These are phyloP conservation scores for Vitis hybrid DNA, from an alignment of 177 flowering plant species.

Conservation along the genomic window DNA sequence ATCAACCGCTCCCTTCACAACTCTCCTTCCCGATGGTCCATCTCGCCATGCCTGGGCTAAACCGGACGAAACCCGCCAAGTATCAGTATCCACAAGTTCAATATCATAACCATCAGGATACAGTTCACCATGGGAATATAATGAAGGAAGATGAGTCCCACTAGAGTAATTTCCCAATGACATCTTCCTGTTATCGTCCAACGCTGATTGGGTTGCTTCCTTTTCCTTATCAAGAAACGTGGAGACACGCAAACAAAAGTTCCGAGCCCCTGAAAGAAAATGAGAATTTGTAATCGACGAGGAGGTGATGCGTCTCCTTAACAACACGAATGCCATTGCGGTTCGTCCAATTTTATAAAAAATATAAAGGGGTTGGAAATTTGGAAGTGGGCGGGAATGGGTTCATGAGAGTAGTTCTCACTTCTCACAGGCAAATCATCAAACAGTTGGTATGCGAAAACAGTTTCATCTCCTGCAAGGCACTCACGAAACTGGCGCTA, in stretches of 20 bases:
- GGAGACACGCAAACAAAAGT: slow-evolving; percentile 24
- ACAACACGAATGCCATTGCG: slow-evolving; percentile 16
- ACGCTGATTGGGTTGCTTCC: background rate
- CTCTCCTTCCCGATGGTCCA: slow-evolving; percentile 1
- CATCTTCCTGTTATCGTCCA: background rate
- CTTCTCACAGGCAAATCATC: slow-evolving; percentile 19
- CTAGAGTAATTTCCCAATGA: slow-evolving; percentile 5
- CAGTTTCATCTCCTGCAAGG: background rate
- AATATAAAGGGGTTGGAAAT: background rate
- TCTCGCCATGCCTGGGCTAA: slow-evolving; percentile 51
- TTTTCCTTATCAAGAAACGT: background rate
- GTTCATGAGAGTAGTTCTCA: background rate
- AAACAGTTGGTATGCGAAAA: slow-evolving; percentile 20
- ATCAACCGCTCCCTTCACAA: slow-evolving; percentile 12
- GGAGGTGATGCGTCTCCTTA: slow-evolving; percentile 18
- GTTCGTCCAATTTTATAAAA: background rate
- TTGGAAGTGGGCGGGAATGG: background rate
- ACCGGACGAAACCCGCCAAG: slow-evolving; percentile 61
- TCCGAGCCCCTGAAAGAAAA: slow-evolving; percentile 10
- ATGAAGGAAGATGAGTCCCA: slow-evolving; percentile 33
- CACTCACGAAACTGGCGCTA: too few species aligned
- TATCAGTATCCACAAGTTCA: slow-evolving; percentile 56
- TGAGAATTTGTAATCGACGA: slow-evolving; percentile 5
- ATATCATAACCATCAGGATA: slow-evolving; percentile 31
- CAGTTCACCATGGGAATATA: slow-evolving; percentile 18